Evolutionary conservation across 306 rosid species (phyloP).

Genomic region (Boehmeria nivea): DNA sequence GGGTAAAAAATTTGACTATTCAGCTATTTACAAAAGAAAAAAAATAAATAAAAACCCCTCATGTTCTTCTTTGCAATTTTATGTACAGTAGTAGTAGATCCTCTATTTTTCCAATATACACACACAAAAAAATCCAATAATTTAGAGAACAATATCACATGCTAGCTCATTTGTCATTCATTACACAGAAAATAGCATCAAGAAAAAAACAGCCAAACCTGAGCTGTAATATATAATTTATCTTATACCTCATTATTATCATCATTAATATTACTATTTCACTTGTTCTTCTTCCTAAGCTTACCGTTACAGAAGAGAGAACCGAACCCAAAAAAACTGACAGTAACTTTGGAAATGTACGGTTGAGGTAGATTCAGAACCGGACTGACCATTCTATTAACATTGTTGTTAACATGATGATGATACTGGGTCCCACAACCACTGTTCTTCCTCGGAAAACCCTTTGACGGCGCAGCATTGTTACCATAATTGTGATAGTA

Average conservation of each 20-base stretch:
- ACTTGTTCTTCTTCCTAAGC: slow-evolving; percentile 61
- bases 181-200: neutral
- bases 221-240: no score
- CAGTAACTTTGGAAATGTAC: slow-evolving; percentile 75
- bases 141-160: no score
- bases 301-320: slow-evolving; percentile 81
- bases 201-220: neutral
- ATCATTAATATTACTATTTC: slow-evolving; percentile 10
- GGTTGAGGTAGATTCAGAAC: slow-evolving; percentile 82
- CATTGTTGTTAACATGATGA: slow-evolving; percentile 39
- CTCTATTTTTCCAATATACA: no score
- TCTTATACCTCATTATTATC: no score
- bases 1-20: no score
- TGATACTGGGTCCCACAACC: no score
- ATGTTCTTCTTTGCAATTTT: no score
- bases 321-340: slow-evolving; percentile 70
- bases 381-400: slow-evolving; percentile 64
- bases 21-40: no score
- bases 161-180: no score
- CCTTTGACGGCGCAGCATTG: slow-evolving; percentile 26
- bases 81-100: no score
- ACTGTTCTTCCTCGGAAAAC: slow-evolving; percentile 38
- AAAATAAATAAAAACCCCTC: no score
- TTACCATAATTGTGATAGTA: slow-evolving; percentile 41
- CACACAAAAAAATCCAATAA: no score